These are phyloP conservation scores for Plasmodium cynomolgi DNA, from an alignment of 169 alveolate genomes.

Conservation along the genomic window DNA sequence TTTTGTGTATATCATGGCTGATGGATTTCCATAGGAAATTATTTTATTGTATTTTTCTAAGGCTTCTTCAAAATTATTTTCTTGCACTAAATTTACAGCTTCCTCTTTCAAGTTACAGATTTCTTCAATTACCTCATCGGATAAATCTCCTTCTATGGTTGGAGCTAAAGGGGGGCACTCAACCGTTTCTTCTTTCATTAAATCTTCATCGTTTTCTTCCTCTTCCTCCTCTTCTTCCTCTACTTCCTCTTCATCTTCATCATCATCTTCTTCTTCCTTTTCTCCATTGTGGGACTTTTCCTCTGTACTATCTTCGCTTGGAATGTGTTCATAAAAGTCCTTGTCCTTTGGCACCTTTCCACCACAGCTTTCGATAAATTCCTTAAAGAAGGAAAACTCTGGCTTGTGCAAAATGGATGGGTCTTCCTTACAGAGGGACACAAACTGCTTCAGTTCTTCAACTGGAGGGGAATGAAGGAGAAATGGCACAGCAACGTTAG, in stretches of 20 bases:
- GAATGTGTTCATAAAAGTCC: constrained; percentile 21
- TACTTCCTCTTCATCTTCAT: constrained; percentile 73
- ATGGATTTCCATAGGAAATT: constrained; percentile 80
- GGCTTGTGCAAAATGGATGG: constrained; percentile 80
- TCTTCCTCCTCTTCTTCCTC: constrained; percentile 74
- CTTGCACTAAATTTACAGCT: constrained; percentile 76
- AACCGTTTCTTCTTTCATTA: constrained; percentile 76
- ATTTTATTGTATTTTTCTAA: constrained; percentile 76
- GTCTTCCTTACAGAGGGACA: constrained; percentile 73
- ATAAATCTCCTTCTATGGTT: constrained; percentile 77
- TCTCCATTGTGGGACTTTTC: constrained; percentile 36
- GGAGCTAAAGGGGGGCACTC: constrained; percentile 83
- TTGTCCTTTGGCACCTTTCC: constrained; percentile 73
- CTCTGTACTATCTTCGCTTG: constrained; percentile 71
- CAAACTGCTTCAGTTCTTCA: constrained; percentile 80
- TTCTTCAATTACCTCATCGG: constrained; percentile 79
- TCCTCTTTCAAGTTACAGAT: constrained; percentile 79
- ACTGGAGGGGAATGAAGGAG: constrained; percentile 61
- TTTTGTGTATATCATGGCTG: constrained; percentile 84
- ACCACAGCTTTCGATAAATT: constrained; percentile 77
- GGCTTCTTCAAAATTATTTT: constrained; percentile 73
- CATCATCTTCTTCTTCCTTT: constrained; percentile 29
- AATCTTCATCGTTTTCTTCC: constrained; percentile 52
- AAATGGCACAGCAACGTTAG: neutral
- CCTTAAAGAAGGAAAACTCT: constrained; percentile 79